A percentile compares a stretch with the other conserved stretches of the same genome.
phyloP scores from a whole-genome alignment of 495 filamentous ascomycete genomes.

The Margaritispora aquatica region DNA sequence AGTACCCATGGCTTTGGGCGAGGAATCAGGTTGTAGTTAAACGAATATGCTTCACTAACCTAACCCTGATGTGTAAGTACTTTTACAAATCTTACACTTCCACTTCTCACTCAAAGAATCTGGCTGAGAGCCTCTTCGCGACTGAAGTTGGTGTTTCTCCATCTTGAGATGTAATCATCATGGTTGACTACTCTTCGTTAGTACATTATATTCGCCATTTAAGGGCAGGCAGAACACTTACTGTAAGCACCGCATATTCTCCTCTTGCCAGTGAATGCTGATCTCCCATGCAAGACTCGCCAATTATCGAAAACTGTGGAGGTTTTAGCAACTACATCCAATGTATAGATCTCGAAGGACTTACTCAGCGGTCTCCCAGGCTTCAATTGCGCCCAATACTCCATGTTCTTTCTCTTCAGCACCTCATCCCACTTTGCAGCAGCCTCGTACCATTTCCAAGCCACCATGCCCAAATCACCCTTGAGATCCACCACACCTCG shows the following conservation, averaged over 20 bases:
- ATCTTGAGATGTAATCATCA: constrained; percentile 80
- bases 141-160: constrained; percentile 61
- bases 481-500: constrained; percentile 49
- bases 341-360: constrained; percentile 11
- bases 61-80: too few relatives aligned
- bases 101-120: constrained; percentile 15
- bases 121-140: constrained; percentile 45
- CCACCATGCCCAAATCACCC: constrained; percentile 31
- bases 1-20: too few relatives aligned
- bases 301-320: constrained; percentile 87
- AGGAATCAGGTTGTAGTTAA: too few relatives aligned
- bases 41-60: too few relatives aligned
- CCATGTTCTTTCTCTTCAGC: constrained; percentile 40
- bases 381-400: constrained; percentile 70
- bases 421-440: constrained; percentile 60
- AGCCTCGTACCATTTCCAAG: constrained; percentile 67
- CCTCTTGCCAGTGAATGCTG: constrained; percentile 72
- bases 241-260: constrained; percentile 87
- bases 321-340: constrained; percentile 1
- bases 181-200: constrained; percentile 57
- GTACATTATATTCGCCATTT: constrained; percentile 1
- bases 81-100: not conserved
- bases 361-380: constrained; percentile 74
- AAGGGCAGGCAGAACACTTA: constrained; percentile 43
- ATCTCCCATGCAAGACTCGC: constrained; percentile 83